Evolutionary conservation across 805 yeast genomes (phyloP).

Genomic region (Wickerhamomyces mucosus): DNA sequence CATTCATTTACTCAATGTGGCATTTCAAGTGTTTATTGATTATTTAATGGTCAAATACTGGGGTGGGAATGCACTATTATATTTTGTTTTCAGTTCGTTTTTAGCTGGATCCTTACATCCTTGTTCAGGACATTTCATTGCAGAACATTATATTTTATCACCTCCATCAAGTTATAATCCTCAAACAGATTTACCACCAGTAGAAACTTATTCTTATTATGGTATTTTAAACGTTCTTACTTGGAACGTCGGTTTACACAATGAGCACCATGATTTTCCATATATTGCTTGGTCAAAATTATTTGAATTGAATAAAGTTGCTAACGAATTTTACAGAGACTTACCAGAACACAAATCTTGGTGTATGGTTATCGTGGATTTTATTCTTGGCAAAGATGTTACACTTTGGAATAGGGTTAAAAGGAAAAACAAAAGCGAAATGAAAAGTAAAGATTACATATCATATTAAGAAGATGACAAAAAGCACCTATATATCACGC

Average conservation of each 20-base stretch:
- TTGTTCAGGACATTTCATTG: constrained; percentile 89
- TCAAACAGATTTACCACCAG: constrained; percentile 38
- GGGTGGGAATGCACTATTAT: constrained; percentile 56
- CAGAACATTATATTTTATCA: constrained; percentile 80
- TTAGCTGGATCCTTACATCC: constrained; percentile 91
- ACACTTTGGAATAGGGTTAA: constrained; percentile 76
- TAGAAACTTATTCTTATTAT: constrained; percentile 83
- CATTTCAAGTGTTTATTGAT: constrained; percentile 52
- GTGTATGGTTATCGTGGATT: constrained; percentile 67
- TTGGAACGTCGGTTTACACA: constrained; percentile 92
- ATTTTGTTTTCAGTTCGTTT: constrained; percentile 69
- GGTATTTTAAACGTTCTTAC: constrained; percentile 70
- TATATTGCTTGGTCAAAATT: constrained; percentile 84
- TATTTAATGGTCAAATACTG: constrained; percentile 43
- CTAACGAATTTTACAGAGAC: constrained; percentile 73
- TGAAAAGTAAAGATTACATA: too few species aligned
- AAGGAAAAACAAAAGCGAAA: constrained; percentile 29
- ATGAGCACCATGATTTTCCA: constrained; percentile 95
- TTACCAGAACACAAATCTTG: constrained; percentile 72
- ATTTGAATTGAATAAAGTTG: constrained; percentile 53
- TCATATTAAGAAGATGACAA: too few species aligned
- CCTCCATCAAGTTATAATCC: constrained; percentile 31
- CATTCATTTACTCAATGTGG: constrained; percentile 59
- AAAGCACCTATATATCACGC: too few species aligned
- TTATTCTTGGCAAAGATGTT: constrained; percentile 58